Percentiles rank a stretch among this genome's conserved stretches.
These are phyloP conservation scores for Aspergillus eucalypticola DNA, from an alignment of 2,329 filamentous ascomycete genomes.

Conservation along the genomic window DNA sequence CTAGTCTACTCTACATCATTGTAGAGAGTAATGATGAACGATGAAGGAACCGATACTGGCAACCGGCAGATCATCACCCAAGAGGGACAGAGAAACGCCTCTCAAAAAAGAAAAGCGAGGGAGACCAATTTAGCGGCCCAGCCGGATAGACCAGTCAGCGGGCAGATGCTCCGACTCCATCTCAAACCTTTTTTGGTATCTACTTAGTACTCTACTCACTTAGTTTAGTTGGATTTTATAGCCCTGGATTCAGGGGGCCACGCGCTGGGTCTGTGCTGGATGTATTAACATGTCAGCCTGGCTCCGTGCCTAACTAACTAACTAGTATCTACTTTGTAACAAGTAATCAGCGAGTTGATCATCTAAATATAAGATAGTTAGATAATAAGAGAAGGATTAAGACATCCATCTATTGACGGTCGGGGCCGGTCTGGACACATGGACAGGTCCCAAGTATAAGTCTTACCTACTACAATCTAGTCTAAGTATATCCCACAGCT, in stretches of 20 bases:
- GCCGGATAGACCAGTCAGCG: not conserved
- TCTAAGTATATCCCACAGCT: too few species aligned
- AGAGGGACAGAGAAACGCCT: not conserved
- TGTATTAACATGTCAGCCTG: not conserved
- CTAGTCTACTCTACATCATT: too few species aligned
- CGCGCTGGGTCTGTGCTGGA: not conserved
- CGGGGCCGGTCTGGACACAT: too few species aligned
- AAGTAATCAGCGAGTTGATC: not conserved
- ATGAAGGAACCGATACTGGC: not conserved
- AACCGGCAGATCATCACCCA: not conserved
- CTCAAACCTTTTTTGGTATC: not conserved
- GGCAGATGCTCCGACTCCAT: not conserved
- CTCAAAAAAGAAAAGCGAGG: conserved; percentile 1
- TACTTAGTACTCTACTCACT: too few species aligned
- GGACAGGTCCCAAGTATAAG: too few species aligned
- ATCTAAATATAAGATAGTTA: too few species aligned
- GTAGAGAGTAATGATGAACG: not conserved
- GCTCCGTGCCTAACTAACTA: not conserved
- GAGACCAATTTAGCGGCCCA: conserved; percentile 1
- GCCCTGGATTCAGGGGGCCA: conserved; percentile 4
- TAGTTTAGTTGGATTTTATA: not conserved
- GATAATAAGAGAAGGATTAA: not conserved
- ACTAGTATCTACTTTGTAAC: not conserved
- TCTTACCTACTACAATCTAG: too few species aligned
- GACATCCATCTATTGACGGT: not conserved